phyloP scores from a whole-genome alignment of 2,329 filamentous ascomycete genomes.

The Didymella keratinophila region DNA sequence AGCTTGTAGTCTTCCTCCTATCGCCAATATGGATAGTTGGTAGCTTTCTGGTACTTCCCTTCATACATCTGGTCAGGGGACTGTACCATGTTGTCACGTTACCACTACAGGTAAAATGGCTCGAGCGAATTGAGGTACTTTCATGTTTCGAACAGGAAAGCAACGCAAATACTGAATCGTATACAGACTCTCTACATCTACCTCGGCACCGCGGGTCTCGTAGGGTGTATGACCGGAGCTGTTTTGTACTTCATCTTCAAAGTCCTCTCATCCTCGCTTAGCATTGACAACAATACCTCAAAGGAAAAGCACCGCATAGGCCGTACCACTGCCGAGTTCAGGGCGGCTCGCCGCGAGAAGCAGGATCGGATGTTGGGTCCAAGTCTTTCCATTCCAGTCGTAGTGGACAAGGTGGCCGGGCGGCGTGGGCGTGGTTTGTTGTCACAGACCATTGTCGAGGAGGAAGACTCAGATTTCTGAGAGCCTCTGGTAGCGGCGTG shows the following conservation, averaged over 20 bases:
- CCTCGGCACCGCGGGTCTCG: constrained; percentile 70
- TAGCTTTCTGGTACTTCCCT: constrained; percentile 59
- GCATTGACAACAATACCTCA: constrained; percentile 49
- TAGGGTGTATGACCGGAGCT: constrained; percentile 71
- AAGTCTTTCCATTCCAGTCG: constrained; percentile 27
- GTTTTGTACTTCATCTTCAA: constrained; percentile 65
- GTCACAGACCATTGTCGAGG: constrained; percentile 74
- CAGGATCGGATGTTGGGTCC: constrained; percentile 25
- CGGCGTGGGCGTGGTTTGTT: constrained; percentile 59
- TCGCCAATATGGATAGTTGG: constrained; percentile 59
- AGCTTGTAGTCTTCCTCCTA: constrained; percentile 36
- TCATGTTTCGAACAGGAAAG: neutral
- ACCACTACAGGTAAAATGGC: constrained; percentile 57
- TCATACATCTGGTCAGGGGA: constrained; percentile 56
- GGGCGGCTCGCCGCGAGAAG: constrained; percentile 39
- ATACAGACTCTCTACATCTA: constrained; percentile 61
- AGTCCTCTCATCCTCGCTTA: constrained; percentile 60
- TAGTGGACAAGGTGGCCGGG: constrained; percentile 42
- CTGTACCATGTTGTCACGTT: constrained; percentile 53
- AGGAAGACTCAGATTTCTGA: constrained; percentile 66
- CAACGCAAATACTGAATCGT: neutral
- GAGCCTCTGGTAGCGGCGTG: neutral
- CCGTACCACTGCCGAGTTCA: constrained; percentile 43
- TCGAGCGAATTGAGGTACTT: constrained; percentile 64
- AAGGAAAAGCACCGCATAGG: constrained; percentile 20